Evolutionary conservation across 768 basidiomycete species (phyloP), one percentile per base, ranked within the genome.

Genomic region (Boletus sensibilis): DNA sequence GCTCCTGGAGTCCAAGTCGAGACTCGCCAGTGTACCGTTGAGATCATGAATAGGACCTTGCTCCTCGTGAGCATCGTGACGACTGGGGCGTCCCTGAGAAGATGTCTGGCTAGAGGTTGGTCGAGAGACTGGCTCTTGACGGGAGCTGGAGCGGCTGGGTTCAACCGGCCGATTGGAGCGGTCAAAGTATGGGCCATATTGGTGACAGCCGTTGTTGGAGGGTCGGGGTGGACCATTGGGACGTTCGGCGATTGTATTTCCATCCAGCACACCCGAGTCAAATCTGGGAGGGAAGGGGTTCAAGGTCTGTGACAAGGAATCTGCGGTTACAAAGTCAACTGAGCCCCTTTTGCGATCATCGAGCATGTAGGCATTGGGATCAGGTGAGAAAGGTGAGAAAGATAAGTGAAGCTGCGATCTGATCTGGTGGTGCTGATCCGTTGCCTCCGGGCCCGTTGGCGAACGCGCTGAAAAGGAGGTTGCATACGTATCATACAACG

Each of bases 361-460:
- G 69, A 56, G 78, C 75, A 5, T 66, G 63, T 74, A 74, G 21
- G 76, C 65, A 60, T 82, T 86, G 10, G 86, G 84, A 62, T 91
- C 89, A 10, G 89, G 89, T 1, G 90, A 91, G 73, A 92, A 92
- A 4, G 89, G 89, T 8, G 88, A 87, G 69, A 91, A 91, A 55
- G 70, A 63, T 9, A 62, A 63, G 27, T 56, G 58, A 27, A 56
- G 50, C 40, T 62, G 65, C 25, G 66, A 56, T 47, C 65, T 61
- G 39, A 55, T 27, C 11, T 57, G 69, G 8, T 60, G 63, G 20
- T 64, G 60, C 13, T 55, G 64, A 43, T 64, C 64, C 16, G 27
- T 38, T 13, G 52, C 51, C 33, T 64, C 66, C 39, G 42, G 25
- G 7, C 61, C 60, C 31, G 43, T 52, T 20, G 60, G 38, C 20